A percentile compares a stretch with the other conserved stretches of the same genome.
Conservation (phyloP, 176 grass and related monocot species). For the Chrysopogon serrulatus region DNA sequence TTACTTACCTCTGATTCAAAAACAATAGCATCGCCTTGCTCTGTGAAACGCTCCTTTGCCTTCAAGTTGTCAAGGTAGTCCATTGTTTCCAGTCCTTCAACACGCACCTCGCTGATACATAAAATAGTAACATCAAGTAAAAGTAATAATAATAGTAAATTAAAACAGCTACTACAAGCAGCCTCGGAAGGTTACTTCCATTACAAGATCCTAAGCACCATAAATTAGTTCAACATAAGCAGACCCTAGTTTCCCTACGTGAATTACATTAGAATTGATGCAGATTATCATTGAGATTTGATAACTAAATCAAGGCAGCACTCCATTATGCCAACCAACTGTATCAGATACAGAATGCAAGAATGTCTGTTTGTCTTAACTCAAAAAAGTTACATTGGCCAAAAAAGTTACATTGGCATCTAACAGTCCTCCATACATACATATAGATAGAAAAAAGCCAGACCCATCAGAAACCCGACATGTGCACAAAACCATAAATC, state of each 20-base stretch:
- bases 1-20: constrained; percentile 77
- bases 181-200: not conserved
- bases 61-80: constrained; percentile 78
- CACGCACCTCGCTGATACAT: constrained; percentile 61
- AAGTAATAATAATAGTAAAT: not conserved
- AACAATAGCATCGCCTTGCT: constrained; percentile 80
- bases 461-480: not conserved
- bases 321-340: not conserved
- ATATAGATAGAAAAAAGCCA: not conserved
- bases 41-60: constrained; percentile 58
- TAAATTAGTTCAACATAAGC: not conserved
- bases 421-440: not conserved
- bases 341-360: not conserved
- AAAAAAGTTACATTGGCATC: not conserved
- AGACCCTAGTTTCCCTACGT: not conserved
- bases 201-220: not conserved
- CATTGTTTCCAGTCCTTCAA: constrained; percentile 90
- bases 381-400: no score
- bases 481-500: not conserved
- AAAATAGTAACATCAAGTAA: constrained; percentile 1
- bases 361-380: not conserved
- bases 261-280: not conserved
- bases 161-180: not conserved
- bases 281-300: not conserved
- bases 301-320: not conserved